phyloP scores from a whole-genome alignment of 192 early-diverging fungal species.

The Piromyces finnis region DNA sequence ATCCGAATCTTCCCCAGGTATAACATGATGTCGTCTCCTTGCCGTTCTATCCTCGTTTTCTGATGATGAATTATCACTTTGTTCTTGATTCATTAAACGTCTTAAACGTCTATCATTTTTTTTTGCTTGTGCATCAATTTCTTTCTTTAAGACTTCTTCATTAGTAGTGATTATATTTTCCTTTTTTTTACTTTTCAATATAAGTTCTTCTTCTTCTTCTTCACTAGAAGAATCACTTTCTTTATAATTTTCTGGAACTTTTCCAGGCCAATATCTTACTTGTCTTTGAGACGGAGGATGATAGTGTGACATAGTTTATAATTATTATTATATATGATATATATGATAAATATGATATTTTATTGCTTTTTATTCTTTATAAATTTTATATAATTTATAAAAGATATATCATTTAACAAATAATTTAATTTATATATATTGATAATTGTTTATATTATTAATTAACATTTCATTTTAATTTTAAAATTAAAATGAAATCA shows the following conservation, averaged over 20 bases:
- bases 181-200: background rate
- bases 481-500: too few species aligned
- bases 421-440: too few species aligned
- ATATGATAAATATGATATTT: too few species aligned
- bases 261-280: constrained; percentile 28
- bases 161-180: constrained; percentile 1
- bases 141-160: constrained; percentile 5
- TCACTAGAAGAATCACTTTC: constrained; percentile 27
- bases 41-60: constrained; percentile 1
- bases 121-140: constrained; percentile 1
- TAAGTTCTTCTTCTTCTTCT: constrained; percentile 17
- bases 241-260: constrained; percentile 28
- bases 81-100: constrained; percentile 18
- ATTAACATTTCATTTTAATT: too few species aligned
- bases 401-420: too few species aligned
- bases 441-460: too few species aligned
- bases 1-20: background rate
- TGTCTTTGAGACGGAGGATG: background rate
- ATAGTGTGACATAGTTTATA: background rate
- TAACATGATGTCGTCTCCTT: background rate
- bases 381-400: too few species aligned
- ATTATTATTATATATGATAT: background rate
- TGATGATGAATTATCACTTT: constrained; percentile 13
- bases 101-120: constrained; percentile 13
- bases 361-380: too few species aligned